Evolutionary conservation across 1,284 basidiomycete species (phyloP), one percentile per base, ranked within the genome.

Genomic region (Trichosporon sp.): DNA sequence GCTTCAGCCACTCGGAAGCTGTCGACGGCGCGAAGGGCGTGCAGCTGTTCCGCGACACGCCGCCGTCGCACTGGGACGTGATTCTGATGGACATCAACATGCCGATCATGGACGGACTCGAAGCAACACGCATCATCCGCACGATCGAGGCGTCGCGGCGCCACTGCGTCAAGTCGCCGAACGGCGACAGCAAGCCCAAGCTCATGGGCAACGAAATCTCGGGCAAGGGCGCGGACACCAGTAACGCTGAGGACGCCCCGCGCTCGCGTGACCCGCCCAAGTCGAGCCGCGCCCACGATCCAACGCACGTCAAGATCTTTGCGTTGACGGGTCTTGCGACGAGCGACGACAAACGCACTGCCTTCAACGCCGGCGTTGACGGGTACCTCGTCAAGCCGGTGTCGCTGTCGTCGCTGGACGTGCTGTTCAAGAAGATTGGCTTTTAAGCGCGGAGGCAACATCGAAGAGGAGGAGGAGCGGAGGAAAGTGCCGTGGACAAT

Each of bases 351-450:
- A 96, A 96, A 83, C 88, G 93, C 26, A 88, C 90, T 76, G 96
- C 95, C 1, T 96, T 97, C 76, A 90, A 92, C 68, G 92, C 92
- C 68, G 95, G 96, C 2, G 94, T 97, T 63, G 94, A 98, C 78
- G 95, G 95, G 82, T 98, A 96, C 78, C 87, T 96, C 38, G 92
- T 96, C 71, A 96, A 96, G 82, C 94, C 94, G 14, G 93, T 96
- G 26, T 92, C 92, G 12, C 92, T 96, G 85, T 92, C 91, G 79
- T 93, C 91, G n/a, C 84, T 95, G 35, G 91, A 94, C 74, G 88
- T 90, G 70, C 91, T 94, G 87, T 94, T 96, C 83, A 88, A 89
- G 74, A 92, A 63, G 31, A 63, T 63, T 8, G 59, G 59, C 14
- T 63, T 63, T 7, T 54, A 46, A 7, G 14, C 5, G 43, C 43